phyloP scores from a whole-genome alignment of 768 basidiomycete genomes.

The Hypholoma fasciculare region DNA sequence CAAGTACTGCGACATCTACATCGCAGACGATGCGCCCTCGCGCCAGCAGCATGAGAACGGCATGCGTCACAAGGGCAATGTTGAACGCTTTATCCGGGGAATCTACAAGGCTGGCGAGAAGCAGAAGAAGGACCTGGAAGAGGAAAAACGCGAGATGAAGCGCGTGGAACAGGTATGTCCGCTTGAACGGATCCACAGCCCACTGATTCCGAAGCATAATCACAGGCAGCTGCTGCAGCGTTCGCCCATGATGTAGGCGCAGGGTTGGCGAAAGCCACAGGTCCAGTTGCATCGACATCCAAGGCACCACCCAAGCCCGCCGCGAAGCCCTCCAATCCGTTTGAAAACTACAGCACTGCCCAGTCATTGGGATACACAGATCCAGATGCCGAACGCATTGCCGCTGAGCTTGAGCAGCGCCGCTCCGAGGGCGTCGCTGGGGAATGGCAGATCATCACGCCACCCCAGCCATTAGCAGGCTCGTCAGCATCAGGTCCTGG shows the following conservation, averaged over 20 bases:
- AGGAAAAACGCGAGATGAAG: slow-evolving; percentile 86
- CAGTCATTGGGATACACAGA: slow-evolving; percentile 80
- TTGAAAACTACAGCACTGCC: slow-evolving; percentile 86
- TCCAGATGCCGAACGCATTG: slow-evolving; percentile 66
- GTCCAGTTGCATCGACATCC: slow-evolving; percentile 34
- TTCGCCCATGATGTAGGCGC: slow-evolving; percentile 78
- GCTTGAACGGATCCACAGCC: neutral
- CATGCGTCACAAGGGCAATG: slow-evolving; percentile 90
- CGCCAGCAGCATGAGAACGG: slow-evolving; percentile 91
- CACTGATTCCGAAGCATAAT: slow-evolving; percentile 1
- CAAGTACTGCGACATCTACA: slow-evolving; percentile 97
- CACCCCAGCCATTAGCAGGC: slow-evolving; percentile 19
- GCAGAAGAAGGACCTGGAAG: slow-evolving; percentile 79
- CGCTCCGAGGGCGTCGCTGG: slow-evolving; percentile 72
- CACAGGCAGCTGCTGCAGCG: slow-evolving; percentile 76
- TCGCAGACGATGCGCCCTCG: slow-evolving; percentile 94
- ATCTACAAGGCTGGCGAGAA: slow-evolving; percentile 94
- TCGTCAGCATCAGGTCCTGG: slow-evolving; percentile 1
- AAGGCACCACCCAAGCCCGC: slow-evolving; percentile 32
- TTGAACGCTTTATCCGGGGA: slow-evolving; percentile 87
- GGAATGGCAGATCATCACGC: slow-evolving; percentile 70
- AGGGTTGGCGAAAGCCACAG: slow-evolving; percentile 50
- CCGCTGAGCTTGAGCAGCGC: slow-evolving; percentile 59
- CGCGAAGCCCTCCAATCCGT: slow-evolving; percentile 60
- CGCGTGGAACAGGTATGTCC: slow-evolving; percentile 73